These are phyloP conservation scores for Volvox carteri DNA, from an alignment of 163 green algal genomes.

Conservation along the genomic window DNA sequence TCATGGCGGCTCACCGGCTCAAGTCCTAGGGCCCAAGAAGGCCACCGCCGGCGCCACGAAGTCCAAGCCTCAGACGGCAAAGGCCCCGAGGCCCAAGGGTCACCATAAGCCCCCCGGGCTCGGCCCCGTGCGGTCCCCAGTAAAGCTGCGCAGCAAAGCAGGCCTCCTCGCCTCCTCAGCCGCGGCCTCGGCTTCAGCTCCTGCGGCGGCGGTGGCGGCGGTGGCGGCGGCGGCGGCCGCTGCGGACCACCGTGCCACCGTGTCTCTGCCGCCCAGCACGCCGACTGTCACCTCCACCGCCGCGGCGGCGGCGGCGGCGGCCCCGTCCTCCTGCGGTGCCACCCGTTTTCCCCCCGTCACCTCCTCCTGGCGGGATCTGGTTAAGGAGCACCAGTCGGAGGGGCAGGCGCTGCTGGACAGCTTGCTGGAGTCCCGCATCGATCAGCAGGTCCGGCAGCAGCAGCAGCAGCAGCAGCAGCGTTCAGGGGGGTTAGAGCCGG, in stretches of 20 bases:
- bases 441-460: constrained; percentile 6
- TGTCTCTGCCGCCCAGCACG: not conserved
- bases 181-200: not conserved
- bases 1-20: not conserved
- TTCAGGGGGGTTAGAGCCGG: no score
- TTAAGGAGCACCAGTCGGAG: constrained; percentile 42
- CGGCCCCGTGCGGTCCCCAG: constrained; percentile 1
- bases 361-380: constrained; percentile 8
- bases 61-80: not conserved
- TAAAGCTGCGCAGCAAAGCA: constrained; percentile 24
- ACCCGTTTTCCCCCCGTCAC: not conserved
- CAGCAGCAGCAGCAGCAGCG: not conserved
- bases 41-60: not conserved
- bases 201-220: not conserved
- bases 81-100: no score
- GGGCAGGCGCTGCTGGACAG: constrained; percentile 42
- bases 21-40: no score
- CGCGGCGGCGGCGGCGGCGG: constrained; percentile 10
- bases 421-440: constrained; percentile 46
- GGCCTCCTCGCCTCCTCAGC: no score
- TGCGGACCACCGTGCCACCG: not conserved
- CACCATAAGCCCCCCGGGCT: not conserved
- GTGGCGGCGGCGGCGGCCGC: not conserved
- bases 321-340: not conserved
- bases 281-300: not conserved